Base-by-base conservation (phyloP, 257 asterid species). In the Solanum habrochaites region DNA sequence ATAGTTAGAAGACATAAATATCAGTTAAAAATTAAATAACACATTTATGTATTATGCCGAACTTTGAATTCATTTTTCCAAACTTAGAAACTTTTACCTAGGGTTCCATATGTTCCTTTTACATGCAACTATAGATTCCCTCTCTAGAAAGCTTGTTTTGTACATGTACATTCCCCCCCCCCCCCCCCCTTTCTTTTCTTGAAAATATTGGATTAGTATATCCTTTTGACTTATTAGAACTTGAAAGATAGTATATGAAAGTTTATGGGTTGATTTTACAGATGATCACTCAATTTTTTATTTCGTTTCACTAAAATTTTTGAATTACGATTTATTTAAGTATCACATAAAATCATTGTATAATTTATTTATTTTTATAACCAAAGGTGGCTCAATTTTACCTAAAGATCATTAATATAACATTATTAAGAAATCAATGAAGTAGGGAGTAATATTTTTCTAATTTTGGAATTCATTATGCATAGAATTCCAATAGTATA, bases 61-160 rank as follows among this genome's bases (percentile, higher is more conserved):
- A 56, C 64, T 58, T 20, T 71, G 13, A 71, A 18, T 7, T 16
- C 27, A 71, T 32, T 71, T 70, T 71, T 71, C 2, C 9, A 35
- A 70, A 71, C 15, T 15, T 32, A 71, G 14, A 71, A 71, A 71
- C 78, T 73, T 73, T 73, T 73, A 11, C 82, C 82, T 73, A 37
- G 52, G 49, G 82, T 73, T 37, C 82, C 11, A 73, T 73, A 25
- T 60, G 27, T 23, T 62, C 70, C 70, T 62, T 62, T n/a, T 72
- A 35, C 29, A 35, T 72, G 47, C 47, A 72, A 72, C 7, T 70
- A 56, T 56, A 16, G 77, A 8, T 32, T 15, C 77, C 77, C 77
- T 32, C 45, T 9, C 78, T 71, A 71, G 15, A 69, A 69, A 29
- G 75, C 64, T 56, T 52, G 62, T 8, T 69, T 27, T 66, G 37